A percentile compares a stretch with the other conserved stretches of the same genome.
Evolutionary conservation across 352 stramenopile species (phyloP).

Genomic region (Phytophthora cajani): DNA sequence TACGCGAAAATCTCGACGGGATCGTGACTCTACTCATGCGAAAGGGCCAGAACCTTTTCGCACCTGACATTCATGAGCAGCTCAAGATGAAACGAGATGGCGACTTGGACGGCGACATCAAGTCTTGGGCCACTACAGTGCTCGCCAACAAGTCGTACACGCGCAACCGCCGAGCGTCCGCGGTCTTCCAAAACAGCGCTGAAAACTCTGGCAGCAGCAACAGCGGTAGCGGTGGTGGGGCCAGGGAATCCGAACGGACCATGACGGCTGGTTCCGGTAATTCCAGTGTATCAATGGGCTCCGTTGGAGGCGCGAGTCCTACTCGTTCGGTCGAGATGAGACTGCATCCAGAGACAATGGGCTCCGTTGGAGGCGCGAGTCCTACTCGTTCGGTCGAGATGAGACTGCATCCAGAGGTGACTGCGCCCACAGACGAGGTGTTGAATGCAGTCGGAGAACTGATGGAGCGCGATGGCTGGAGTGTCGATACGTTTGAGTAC

Average conservation of each 20-base stretch:
- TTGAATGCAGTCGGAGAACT: conserved; percentile 70
- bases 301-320: conserved; percentile 6
- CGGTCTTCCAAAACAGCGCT: conserved; percentile 42
- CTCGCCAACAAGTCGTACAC: conserved; percentile 84
- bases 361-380: conserved; percentile 6
- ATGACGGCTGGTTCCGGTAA: conserved; percentile 25
- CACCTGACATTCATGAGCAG: conserved; percentile 82
- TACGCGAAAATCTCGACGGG: conserved; percentile 76
- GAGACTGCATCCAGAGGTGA: conserved; percentile 68
- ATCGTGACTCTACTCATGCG: conserved; percentile 81
- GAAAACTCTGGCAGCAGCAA: conserved; percentile 23
- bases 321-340: conserved; percentile 51
- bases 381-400: conserved; percentile 49
- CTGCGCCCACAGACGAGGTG: conserved; percentile 59
- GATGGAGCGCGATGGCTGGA: conserved; percentile 82
- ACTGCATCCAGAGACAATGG: conserved; percentile 59
- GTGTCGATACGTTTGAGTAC: conserved; percentile 75
- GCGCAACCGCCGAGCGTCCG: conserved; percentile 63
- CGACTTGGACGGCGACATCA: conserved; percentile 79
- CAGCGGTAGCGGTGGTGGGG: background rate
- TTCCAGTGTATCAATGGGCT: conserved; percentile 21
- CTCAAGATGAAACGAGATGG: conserved; percentile 75
- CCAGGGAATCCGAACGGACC: conserved; percentile 30
- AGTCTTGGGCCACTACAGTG: conserved; percentile 80
- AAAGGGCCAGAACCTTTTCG: conserved; percentile 84